A percentile compares a stretch with the other conserved stretches of the same genome.
phyloP scores from a whole-genome alignment of 148 eudicot genomes.

The Agrostemma githago region DNA sequence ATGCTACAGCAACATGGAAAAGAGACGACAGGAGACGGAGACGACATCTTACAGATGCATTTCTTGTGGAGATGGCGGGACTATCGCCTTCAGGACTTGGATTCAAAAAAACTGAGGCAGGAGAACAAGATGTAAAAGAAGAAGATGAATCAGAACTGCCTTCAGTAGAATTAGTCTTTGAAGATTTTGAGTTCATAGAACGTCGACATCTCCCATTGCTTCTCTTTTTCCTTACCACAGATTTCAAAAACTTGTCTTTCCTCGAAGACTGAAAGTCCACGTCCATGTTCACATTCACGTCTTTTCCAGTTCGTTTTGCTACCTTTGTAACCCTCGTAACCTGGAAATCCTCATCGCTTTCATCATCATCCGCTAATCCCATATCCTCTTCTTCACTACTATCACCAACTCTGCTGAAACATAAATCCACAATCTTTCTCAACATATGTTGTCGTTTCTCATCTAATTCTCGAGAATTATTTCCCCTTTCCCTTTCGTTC shows the following conservation, averaged over 20 bases:
- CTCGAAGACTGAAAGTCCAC: background rate
- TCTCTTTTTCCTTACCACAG: constrained; percentile 14
- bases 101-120: constrained; percentile 13
- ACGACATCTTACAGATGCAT: constrained; percentile 20
- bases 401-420: too few relatives aligned
- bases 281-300: background rate
- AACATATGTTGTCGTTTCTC: too few relatives aligned
- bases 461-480: too few relatives aligned
- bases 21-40: background rate
- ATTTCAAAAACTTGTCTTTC: constrained; percentile 1
- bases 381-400: too few relatives aligned
- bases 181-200: background rate
- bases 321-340: background rate
- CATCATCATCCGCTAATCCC: too few relatives aligned
- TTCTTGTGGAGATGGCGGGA: constrained; percentile 6
- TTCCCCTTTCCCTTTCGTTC: too few relatives aligned
- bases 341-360: background rate
- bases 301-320: background rate
- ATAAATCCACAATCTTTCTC: too few relatives aligned
- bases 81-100: constrained; percentile 23
- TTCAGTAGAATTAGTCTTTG: constrained; percentile 4
- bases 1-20: background rate
- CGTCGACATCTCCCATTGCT: background rate
- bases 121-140: constrained; percentile 27
- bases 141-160: constrained; percentile 27